Evolutionary conservation across 2,329 filamentous ascomycete species (phyloP), one percentile per base, ranked within the genome.

Genomic region (Madurella fahalii): DNA sequence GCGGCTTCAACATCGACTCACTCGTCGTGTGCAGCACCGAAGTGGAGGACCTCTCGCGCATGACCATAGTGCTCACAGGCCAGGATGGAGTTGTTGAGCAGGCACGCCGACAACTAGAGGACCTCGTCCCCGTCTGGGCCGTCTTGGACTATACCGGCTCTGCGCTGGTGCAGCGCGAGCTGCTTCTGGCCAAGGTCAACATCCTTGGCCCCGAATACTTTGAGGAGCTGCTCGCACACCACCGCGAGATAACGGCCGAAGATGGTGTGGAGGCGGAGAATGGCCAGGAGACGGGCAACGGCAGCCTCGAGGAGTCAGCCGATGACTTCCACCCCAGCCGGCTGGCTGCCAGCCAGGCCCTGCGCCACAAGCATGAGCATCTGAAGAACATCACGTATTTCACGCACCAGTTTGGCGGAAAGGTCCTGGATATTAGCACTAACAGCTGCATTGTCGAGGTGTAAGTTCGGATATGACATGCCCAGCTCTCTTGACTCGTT

Each of bases 1-100:
- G 94, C 56, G 94, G 94, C 62, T 99, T 99, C 84, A 99, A 99
- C 78, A 99, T 99, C 67, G 94, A 99, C 80, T 95, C 89, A 52
- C 79, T 99, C 60, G 94, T 99, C 52, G 94, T 99, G 58, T 99
- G 94, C 79, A 94, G 89, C 74, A 99, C 94, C 59, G 94, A 99
- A 74, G 92, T 99, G 25, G 89, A 93, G 65, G 94, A 99, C 68
- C 80, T 99, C 50, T 96, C 90, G 34, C 91, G 94, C 69, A 99
- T 99, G 94, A 99, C 94, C 54, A 97, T 99, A 67, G 94, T 99
- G 62, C 81, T 99, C 50, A 91, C 91, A 53, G 94, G 94, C 13
- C 92, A 96, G 74, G 94, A 97, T 67, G 93, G 93, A 52, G 93
- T 97, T 37, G 91, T 99, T 30, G 94, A 99, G 79, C 94, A 99